Base-by-base conservation (phyloP, 2,329 filamentous ascomycete genomes). In the Exserohilum rostratum region DNA sequence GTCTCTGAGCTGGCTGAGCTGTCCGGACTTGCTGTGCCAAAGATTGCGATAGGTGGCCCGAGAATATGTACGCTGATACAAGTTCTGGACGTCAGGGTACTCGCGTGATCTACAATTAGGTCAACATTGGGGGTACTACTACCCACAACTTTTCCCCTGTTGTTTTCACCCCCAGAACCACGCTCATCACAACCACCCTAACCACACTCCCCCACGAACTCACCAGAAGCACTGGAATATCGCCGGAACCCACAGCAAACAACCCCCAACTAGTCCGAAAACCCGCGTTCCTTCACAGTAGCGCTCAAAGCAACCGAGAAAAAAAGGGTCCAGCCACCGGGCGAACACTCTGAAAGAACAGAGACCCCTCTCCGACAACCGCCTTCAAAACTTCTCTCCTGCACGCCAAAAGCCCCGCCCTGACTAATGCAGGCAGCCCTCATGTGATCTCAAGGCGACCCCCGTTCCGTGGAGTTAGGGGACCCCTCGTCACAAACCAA, bases 251-350 rank as follows among this genome's bases (percentile, higher is more conserved):
- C 20, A 39, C 15, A 35, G 22, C 22, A 17, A 6, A 17, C 11
- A 10, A 18, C 39, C 25, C 7, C 25, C n/a, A 18, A 38, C 39
- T 46, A 31, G 50, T 39, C 18, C 17, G 42, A 46, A 43, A 54
- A 34, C 40, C 46, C 50, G 54, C 55, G 47, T 25, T 7, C 22
- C 22, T 25, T 25, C 22, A 25, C 22, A 25, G 55, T 48, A 17
- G 35, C 48, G 18, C 18, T 35, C 22, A 12, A 20, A 34, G 33
- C 27, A 29, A 17, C 22, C 31, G 45, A 20, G 40, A 22, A 11
- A 31, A 30, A 46, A 38, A 51, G 37, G 52, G 42, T 18, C 35
- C 25, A 27, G 20, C 25, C 29, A 38, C n/a, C 31, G 6, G n/a
- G 22, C 22, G 22, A 25, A 25, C 22, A 4, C 4, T 25, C 22